These are phyloP conservation scores for Botryobasidium botryosum DNA, from an alignment of 768 basidiomycete genomes.

Conservation along the genomic window DNA sequence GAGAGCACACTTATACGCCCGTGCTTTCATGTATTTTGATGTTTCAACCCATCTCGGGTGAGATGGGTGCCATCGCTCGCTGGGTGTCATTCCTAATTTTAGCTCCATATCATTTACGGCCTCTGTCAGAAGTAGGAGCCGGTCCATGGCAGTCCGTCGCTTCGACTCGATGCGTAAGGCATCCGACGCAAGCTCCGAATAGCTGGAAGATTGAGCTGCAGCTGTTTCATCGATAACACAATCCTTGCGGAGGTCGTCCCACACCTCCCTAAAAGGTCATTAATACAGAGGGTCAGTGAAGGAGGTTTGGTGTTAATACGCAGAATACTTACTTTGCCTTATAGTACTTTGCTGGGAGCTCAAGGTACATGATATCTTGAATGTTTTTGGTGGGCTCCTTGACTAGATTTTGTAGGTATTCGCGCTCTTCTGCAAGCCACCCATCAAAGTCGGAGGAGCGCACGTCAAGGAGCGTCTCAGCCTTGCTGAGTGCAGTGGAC, in stretches of 20 bases:
- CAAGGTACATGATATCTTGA: constrained; percentile 2
- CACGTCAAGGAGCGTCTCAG: neutral
- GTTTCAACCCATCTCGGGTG: neutral
- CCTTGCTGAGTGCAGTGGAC: neutral
- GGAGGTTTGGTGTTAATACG: neutral
- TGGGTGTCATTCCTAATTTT: no score
- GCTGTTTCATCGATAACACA: no score
- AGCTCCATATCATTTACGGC: no score
- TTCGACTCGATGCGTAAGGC: no score
- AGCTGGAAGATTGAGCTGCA: no score
- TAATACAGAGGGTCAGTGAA: neutral
- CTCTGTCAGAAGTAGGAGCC: no score
- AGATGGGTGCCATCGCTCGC: neutral
- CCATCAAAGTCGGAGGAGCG: neutral
- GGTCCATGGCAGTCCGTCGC: no score
- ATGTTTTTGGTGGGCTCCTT: constrained; percentile 2
- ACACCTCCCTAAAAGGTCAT: no score
- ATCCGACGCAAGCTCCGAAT: no score
- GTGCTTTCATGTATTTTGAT: neutral
- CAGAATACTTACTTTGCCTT: neutral
- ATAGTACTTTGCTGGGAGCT: neutral
- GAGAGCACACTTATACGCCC: neutral
- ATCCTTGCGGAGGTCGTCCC: no score
- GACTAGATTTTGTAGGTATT: neutral
- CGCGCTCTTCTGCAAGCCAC: neutral